Base-by-base conservation (phyloP, 805 yeast species). In the Candida sakaeoensis region DNA sequence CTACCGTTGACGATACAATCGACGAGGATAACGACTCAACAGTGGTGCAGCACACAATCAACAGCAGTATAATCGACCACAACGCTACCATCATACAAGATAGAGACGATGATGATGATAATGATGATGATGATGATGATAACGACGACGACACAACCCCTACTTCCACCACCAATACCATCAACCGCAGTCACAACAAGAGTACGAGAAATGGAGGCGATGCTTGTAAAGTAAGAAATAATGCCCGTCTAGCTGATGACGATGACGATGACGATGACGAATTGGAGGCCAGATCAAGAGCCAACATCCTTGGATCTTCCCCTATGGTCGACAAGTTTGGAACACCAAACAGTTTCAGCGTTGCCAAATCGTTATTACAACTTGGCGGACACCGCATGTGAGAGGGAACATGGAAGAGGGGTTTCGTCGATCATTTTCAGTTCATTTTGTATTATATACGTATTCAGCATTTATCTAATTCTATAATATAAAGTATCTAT, bases 311-410 rank as follows among this genome's bases (percentile, higher is more conserved):
- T 37, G 50, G 59, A 22, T 60, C 66, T 9, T 64, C 70, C 32
- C 72, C 73, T 4, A 47, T 63, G 27, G 33, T 21, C 15, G 60
- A 45, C 41, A 53, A 55, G 33, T 64, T 66, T 39, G 70, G 70
- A n/a, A 68, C 74, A 15, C 74, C 74, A 37, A 68, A 65, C 51
- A 63, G 70, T 38, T 68, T 68, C 44, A 59, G 65, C 36, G 72
- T 68, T 40, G 74, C 74, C 27, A 68, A 66, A 51, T 65, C 72
- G 16, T 65, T 68, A 49, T 60, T 68, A 42, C 72, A 65, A 52
- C 61, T 68, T 48, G 73, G 74, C 29, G 49, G 49, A 8, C 43
- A 46, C 32, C 33, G 31, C 16, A 33, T 42, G 42, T 42, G 29
- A 41, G 16, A n/a, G 12, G 7, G 18, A 16, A 36, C 21, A 30